Evolutionary conservation across 768 basidiomycete genomes (phyloP).

Genomic region (Baorangia bicolor): DNA sequence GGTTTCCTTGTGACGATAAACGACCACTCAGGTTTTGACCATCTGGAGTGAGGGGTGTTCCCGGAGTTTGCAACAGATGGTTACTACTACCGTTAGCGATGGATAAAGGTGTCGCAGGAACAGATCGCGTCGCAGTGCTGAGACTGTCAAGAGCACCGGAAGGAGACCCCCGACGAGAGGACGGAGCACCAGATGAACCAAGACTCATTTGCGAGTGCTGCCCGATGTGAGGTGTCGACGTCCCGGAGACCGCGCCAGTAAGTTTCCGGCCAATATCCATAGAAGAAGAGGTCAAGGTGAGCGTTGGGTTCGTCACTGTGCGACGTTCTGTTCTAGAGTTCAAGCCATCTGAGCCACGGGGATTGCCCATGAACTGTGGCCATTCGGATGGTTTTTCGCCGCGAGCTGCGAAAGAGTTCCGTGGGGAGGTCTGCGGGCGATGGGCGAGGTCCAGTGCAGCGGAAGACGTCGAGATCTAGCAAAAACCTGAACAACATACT

Average conservation of each 20-base stretch:
- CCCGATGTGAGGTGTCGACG: conserved; percentile 61
- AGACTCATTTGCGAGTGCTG: conserved; percentile 56
- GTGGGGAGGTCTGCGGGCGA: conserved; percentile 76
- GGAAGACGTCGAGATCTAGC: conserved; percentile 79
- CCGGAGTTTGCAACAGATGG: conserved; percentile 62
- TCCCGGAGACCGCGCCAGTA: conserved; percentile 50
- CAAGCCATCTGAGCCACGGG: conserved; percentile 60
- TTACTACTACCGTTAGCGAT: conserved; percentile 46
- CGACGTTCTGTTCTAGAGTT: conserved; percentile 61
- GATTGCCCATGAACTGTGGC: conserved; percentile 79
- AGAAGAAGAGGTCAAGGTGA: conserved; percentile 58
- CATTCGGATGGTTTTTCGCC: conserved; percentile 85
- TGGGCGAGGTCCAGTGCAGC: conserved; percentile 93
- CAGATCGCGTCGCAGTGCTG: conserved; percentile 67
- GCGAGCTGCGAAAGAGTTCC: conserved; percentile 55
- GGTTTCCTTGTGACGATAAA: conserved; percentile 45
- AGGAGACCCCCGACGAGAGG: conserved; percentile 75
- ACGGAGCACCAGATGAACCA: conserved; percentile 35
- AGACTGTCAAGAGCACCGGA: conserved; percentile 61
- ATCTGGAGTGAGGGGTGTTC: conserved; percentile 62
- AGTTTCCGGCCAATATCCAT: conserved; percentile 50
- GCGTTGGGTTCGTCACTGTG: conserved; percentile 69
- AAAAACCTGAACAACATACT: conserved; percentile 2
- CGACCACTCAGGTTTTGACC: conserved; percentile 62
- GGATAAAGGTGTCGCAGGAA: conserved; percentile 75